These are phyloP conservation scores for Thymus mandschuricus DNA, from an alignment of 257 asterid genomes.

Conservation along the genomic window DNA sequence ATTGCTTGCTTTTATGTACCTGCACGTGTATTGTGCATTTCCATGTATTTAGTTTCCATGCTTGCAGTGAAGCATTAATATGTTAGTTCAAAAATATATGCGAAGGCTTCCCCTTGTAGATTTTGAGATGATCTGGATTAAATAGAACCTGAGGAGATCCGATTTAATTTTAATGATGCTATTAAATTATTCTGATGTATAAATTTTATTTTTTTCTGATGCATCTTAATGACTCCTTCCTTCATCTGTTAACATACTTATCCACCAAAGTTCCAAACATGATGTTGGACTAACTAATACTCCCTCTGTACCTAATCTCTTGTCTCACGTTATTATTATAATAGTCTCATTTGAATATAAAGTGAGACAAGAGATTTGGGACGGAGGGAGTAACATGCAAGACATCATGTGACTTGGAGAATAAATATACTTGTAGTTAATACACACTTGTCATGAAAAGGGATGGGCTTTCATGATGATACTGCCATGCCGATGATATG, in stretches of 20 bases:
- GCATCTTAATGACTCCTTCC: background rate
- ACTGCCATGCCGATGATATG: background rate
- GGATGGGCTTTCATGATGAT: background rate
- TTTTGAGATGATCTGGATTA: slow-evolving; percentile 14
- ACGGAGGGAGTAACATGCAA: background rate
- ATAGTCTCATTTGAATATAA: too few relatives aligned
- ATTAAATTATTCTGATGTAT: too few relatives aligned
- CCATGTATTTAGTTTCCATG: background rate
- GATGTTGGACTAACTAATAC: background rate
- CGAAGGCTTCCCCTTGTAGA: slow-evolving; percentile 14
- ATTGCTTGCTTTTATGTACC: slow-evolving; percentile 19
- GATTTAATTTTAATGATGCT: background rate
- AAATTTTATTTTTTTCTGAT: background rate
- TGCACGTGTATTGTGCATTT: slow-evolving; percentile 7
- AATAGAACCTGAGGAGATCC: background rate
- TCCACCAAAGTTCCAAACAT: background rate
- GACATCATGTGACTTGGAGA: background rate
- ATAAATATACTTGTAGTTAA: background rate
- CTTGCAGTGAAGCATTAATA: slow-evolving; percentile 22
- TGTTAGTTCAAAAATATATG: background rate
- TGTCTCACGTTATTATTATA: too few relatives aligned
- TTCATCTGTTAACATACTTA: background rate
- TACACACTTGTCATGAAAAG: background rate
- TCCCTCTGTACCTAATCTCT: too few relatives aligned
- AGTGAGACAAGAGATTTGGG: too few relatives aligned